phyloP scores from a whole-genome alignment of 257 asterid genomes.

The Petunia axillaris region DNA sequence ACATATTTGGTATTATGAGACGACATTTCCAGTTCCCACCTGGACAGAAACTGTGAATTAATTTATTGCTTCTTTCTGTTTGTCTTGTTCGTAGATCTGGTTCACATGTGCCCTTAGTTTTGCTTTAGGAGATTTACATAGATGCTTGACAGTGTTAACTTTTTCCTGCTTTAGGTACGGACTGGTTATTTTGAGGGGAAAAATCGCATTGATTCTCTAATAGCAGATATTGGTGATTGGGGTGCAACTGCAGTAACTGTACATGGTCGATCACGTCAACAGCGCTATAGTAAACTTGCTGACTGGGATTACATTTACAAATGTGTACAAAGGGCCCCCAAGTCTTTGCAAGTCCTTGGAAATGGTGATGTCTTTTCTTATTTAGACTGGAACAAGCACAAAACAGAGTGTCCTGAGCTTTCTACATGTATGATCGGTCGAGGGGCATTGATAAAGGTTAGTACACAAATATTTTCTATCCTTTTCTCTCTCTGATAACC shows the following conservation, averaged over 20 bases:
- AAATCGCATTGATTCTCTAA: slow-evolving; percentile 83
- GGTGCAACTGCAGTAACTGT: slow-evolving; percentile 87
- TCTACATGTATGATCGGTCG: slow-evolving; percentile 92
- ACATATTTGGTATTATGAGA: neutral
- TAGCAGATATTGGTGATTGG: slow-evolving; percentile 81
- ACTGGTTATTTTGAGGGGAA: slow-evolving; percentile 95
- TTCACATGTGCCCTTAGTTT: neutral
- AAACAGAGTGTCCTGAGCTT: slow-evolving; percentile 78
- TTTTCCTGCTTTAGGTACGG: slow-evolving; percentile 67
- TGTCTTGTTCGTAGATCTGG: neutral
- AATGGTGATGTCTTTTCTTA: slow-evolving; percentile 91
- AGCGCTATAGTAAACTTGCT: slow-evolving; percentile 90
- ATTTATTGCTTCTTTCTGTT: neutral
- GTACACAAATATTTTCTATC: slow-evolving; percentile 28
- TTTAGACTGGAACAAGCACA: slow-evolving; percentile 84
- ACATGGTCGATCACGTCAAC: slow-evolving; percentile 98
- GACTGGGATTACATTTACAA: slow-evolving; percentile 84
- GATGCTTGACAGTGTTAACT: slow-evolving; percentile 4
- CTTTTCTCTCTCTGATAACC: too few relatives aligned
- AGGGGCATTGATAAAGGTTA: slow-evolving; percentile 89
- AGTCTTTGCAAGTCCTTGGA: slow-evolving; percentile 79
- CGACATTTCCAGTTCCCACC: neutral
- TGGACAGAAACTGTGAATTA: neutral
- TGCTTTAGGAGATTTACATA: neutral
- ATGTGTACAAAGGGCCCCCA: slow-evolving; percentile 69